These are phyloP conservation scores for Zygosaccharomyces lentus DNA, from an alignment of 805 yeast genomes.

Conservation along the genomic window DNA sequence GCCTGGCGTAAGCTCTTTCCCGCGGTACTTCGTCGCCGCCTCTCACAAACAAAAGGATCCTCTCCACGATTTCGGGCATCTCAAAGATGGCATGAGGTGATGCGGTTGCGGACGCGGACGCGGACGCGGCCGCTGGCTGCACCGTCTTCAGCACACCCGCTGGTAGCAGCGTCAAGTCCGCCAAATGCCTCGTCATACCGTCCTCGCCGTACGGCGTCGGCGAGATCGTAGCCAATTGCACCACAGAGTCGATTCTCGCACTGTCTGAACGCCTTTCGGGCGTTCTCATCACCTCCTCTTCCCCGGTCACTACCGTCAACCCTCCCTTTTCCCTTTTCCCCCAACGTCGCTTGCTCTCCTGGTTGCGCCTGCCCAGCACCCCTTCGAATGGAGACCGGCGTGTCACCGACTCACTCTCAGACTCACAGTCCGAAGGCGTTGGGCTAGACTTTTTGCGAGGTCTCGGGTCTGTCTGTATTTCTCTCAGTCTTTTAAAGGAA, in stretches of 20 bases:
- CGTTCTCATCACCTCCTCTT: slow-evolving; percentile 4
- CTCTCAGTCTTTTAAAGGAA: slow-evolving; percentile 20
- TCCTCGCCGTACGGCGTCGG: slow-evolving; percentile 6
- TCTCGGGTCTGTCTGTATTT: slow-evolving; percentile 14
- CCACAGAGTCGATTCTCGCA: slow-evolving; percentile 11
- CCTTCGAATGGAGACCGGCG: slow-evolving; percentile 7
- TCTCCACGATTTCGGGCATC: slow-evolving; percentile 70
- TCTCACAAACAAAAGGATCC: slow-evolving; percentile 61
- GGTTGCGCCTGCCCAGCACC: slow-evolving; percentile 8
- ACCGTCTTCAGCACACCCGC: slow-evolving; percentile 2
- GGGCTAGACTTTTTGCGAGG: slow-evolving; percentile 14
- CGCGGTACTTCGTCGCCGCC: slow-evolving; percentile 52
- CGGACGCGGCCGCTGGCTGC: too few relatives aligned
- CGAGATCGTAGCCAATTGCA: slow-evolving; percentile 9
- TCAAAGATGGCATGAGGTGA: slow-evolving; percentile 47
- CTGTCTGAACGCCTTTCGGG: slow-evolving; percentile 9
- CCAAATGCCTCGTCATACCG: slow-evolving; percentile 9
- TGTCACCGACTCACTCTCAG: slow-evolving; percentile 7
- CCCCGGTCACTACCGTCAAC: neutral
- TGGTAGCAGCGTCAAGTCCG: slow-evolving; percentile 7
- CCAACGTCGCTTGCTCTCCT: slow-evolving; percentile 5
- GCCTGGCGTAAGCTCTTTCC: slow-evolving; percentile 54
- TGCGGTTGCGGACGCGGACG: neutral
- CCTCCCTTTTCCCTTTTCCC: slow-evolving; percentile 1
- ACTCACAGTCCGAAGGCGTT: slow-evolving; percentile 5